Evolutionary conservation across 2,329 filamentous ascomycete species (phyloP).

Genomic region (Neobulgaria alba): DNA sequence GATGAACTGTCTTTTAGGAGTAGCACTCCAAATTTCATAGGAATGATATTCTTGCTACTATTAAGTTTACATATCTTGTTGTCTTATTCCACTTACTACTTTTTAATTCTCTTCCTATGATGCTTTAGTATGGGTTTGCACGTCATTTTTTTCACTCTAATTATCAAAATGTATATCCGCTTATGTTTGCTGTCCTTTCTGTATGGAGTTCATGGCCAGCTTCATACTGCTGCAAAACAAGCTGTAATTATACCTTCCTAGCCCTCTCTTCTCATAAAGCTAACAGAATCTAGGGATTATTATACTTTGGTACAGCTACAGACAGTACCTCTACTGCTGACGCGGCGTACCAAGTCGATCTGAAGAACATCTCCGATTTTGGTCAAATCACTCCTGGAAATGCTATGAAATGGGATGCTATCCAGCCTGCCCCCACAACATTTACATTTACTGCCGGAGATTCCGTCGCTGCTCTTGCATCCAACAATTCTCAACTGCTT

Average conservation of each 20-base stretch:
- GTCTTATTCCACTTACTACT: too few species aligned
- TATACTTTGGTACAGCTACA: constrained; percentile 49
- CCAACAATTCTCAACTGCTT: constrained; percentile 41
- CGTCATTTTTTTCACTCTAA: too few species aligned
- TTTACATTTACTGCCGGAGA: constrained; percentile 54
- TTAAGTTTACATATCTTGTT: too few species aligned
- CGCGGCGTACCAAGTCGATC: constrained; percentile 44
- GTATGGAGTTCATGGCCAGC: too few species aligned
- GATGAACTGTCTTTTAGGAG: too few species aligned
- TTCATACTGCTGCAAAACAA: constrained; percentile 8
- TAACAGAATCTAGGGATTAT: constrained; percentile 6
- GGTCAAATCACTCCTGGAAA: constrained; percentile 58
- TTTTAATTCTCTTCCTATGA: too few species aligned
- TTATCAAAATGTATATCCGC: too few species aligned
- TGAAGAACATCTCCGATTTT: constrained; percentile 49
- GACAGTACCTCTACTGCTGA: constrained; percentile 46
- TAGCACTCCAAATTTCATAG: too few species aligned
- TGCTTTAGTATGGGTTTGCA: too few species aligned
- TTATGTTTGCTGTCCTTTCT: too few species aligned
- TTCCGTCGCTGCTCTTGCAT: constrained; percentile 39
- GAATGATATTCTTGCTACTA: too few species aligned
- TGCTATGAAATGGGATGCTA: constrained; percentile 52
- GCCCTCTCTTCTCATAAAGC: neutral
- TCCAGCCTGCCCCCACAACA: constrained; percentile 44
- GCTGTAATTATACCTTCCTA: constrained; percentile 4